Evolutionary conservation across 1,284 basidiomycete species (phyloP), one percentile per base, ranked within the genome.

Genomic region (Boletus albobrunnescens): DNA sequence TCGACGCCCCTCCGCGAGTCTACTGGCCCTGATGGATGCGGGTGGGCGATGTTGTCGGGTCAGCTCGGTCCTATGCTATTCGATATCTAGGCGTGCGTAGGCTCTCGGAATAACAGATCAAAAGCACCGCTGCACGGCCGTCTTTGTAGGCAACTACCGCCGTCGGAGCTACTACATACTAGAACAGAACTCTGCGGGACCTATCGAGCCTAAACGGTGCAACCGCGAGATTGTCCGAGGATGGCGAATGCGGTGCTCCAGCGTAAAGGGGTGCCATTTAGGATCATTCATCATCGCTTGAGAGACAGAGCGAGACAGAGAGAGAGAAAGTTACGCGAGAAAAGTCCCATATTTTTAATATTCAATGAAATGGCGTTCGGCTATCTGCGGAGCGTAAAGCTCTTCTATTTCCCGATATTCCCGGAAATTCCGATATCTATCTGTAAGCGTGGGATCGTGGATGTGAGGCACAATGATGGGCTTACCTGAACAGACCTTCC

Each of bases 381-480:
- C 22, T 28, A 35, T 52, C 49, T 41, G 51, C 53, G 51, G 36
- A 28, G 24, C 7, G 39, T 13, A 6, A 6, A 13, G 13, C 13
- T 7, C 14, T 6, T 6, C 7, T 19, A 23, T 44, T 27, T 2
- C 24, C 51, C 40, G 35, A 38, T n/a, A 26, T 33, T 26, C 6
- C 30, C 52, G 44, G 55, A 36, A 26, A 43, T 37, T 43, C 20
- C 20, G 35, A 7, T n/a, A 54, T 54, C 42, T 51, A 13, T n/a
- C n/a, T n/a, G 36, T 41, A 3, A 37, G 31, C 37, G 36, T 39
- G 54, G 23, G 35, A 45, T 14, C 38, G 5, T 17, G 42, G 33
- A 43, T 23, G 57, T 41, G 41, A 57, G 54, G 54, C 57, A 56
- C 54, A 41, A 2, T 59, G 56, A 56, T 58, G 42, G 36, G 5